These are phyloP conservation scores for Phytophthora idaei DNA, from an alignment of 352 stramenopile genomes.

Conservation along the genomic window DNA sequence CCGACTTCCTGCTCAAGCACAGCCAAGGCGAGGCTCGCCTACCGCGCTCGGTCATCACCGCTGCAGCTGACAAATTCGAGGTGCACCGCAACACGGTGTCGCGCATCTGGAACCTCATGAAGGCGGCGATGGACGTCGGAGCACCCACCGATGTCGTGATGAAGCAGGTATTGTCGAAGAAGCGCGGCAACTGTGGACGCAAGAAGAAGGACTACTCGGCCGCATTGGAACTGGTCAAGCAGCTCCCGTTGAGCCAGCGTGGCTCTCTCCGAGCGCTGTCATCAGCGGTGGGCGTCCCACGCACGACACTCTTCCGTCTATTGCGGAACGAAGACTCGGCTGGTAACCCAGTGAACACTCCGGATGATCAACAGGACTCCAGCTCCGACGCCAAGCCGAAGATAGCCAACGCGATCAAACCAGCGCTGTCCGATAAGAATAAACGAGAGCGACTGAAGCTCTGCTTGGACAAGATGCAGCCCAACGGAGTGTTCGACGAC, in stretches of 20 bases:
- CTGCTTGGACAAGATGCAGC: conserved; percentile 38
- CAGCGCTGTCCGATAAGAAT: conserved; percentile 45
- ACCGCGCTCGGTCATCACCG: conserved; percentile 39
- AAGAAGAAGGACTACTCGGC: conserved; percentile 54
- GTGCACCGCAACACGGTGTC: conserved; percentile 54
- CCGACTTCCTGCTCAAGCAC: conserved; percentile 45
- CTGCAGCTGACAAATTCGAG: conserved; percentile 41
- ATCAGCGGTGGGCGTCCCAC: conserved; percentile 41
- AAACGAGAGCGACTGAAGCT: conserved; percentile 43
- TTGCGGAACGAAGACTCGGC: conserved; percentile 33
- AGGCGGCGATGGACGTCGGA: conserved; percentile 27
- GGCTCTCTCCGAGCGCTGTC: conserved; percentile 42
- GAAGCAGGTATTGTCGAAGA: conserved; percentile 45
- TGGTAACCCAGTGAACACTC: background rate
- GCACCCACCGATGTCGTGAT: conserved; percentile 32
- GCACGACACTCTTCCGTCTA: conserved; percentile 46
- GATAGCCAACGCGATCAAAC: conserved; percentile 40
- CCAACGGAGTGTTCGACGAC: conserved; percentile 45
- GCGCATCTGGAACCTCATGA: conserved; percentile 50
- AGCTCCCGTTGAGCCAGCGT: conserved; percentile 44
- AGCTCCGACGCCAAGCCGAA: conserved; percentile 20
- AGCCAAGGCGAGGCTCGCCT: conserved; percentile 35
- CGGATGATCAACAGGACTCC: conserved; percentile 12
- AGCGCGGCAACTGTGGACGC: conserved; percentile 45
- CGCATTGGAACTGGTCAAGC: conserved; percentile 39